These are phyloP conservation scores for Heterobasidion annosum DNA, from an alignment of 1,284 basidiomycete species.

Conservation along the genomic window DNA sequence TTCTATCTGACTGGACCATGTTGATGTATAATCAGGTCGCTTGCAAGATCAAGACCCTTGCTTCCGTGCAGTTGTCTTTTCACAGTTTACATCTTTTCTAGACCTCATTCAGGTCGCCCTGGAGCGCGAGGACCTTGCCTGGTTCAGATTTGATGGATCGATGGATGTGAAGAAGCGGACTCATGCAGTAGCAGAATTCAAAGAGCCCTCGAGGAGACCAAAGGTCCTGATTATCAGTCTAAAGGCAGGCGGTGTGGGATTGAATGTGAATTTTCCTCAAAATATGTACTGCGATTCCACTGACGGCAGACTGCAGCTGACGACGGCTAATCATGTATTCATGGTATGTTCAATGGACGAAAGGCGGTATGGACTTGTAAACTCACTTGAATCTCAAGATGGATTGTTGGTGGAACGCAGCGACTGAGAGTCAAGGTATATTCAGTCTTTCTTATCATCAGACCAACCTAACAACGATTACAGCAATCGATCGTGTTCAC, in stretches of 20 bases:
- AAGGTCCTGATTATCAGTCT: constrained; percentile 84
- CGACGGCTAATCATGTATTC: constrained; percentile 76
- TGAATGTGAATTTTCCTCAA: constrained; percentile 51
- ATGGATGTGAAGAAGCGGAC: constrained; percentile 86
- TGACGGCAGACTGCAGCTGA: constrained; percentile 39
- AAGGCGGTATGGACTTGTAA: neutral
- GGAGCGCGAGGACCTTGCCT: constrained; percentile 64
- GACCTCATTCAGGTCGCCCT: constrained; percentile 76
- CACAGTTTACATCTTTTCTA: constrained; percentile 79
- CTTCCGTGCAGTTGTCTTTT: constrained; percentile 84
- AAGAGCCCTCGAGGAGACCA: constrained; percentile 52
- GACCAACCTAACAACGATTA: neutral
- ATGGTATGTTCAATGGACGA: constrained; percentile 43
- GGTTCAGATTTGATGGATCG: constrained; percentile 87
- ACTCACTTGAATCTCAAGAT: constrained; percentile 40
- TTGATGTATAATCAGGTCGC: constrained; percentile 31
- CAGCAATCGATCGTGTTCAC: constrained; percentile 76
- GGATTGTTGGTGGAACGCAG: constrained; percentile 96
- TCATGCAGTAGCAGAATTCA: constrained; percentile 71
- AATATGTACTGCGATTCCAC: neutral
- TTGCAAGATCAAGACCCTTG: constrained; percentile 65
- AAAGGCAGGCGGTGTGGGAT: constrained; percentile 90
- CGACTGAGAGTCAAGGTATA: constrained; percentile 82
- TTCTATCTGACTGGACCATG: neutral
- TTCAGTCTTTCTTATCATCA: neutral